Conservation (phyloP, 768 basidiomycete genomes). For the Rhizopogon salebrosus region DNA sequence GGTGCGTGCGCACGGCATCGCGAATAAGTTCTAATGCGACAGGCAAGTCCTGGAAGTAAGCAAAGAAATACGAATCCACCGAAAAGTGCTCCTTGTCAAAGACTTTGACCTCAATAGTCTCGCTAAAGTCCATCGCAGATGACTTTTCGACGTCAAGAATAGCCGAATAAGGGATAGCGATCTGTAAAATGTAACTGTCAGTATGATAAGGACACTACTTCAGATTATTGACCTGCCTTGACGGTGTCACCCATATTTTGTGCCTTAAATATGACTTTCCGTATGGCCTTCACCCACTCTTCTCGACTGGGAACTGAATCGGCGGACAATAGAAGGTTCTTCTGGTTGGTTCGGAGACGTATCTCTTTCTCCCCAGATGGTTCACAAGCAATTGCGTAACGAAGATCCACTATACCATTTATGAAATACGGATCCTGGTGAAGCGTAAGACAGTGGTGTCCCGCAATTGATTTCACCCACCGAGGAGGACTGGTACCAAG, state of each 20-base stretch:
- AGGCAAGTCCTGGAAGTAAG: constrained; percentile 84
- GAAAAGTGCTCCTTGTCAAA: constrained; percentile 73
- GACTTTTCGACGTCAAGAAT: constrained; percentile 88
- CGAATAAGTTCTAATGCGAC: constrained; percentile 78
- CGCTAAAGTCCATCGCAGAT: constrained; percentile 89
- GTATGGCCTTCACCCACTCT: constrained; percentile 95
- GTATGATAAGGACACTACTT: not conserved
- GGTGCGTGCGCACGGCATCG: constrained; percentile 60
- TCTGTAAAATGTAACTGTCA: constrained; percentile 36
- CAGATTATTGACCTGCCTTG: constrained; percentile 49
- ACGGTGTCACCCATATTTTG: constrained; percentile 96
- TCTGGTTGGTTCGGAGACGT: constrained; percentile 79
- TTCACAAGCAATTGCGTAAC: constrained; percentile 90
- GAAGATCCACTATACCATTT: constrained; percentile 91
- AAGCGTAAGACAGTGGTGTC: constrained; percentile 2
- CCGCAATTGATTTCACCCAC: constrained; percentile 30
- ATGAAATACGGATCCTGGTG: constrained; percentile 94
- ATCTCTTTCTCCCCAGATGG: constrained; percentile 72
- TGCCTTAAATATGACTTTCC: constrained; percentile 90
- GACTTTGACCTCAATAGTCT: constrained; percentile 93
- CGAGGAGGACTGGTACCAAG: constrained; percentile 94
- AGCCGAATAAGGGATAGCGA: constrained; percentile 90
- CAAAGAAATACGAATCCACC: constrained; percentile 88
- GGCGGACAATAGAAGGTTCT: constrained; percentile 62
- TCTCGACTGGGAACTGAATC: constrained; percentile 81